Percentiles rank a stretch among this genome's conserved stretches.
Conservation (phyloP, 768 basidiomycete species). For the Suillus luteus region DNA sequence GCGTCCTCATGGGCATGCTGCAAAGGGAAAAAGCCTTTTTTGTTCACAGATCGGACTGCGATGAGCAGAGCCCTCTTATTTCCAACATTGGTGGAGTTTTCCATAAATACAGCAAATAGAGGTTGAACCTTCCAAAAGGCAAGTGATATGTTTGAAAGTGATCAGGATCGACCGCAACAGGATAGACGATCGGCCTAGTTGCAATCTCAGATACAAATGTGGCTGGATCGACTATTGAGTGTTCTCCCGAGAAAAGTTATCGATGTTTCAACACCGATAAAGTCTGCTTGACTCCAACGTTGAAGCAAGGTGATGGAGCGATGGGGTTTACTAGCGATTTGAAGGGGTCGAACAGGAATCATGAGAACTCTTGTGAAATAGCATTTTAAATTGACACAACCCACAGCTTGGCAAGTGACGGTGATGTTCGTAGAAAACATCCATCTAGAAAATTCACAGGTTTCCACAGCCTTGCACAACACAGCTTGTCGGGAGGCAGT, state of each 20-base stretch:
- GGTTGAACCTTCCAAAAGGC: neutral
- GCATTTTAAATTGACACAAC: neutral
- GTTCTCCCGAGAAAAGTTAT: neutral
- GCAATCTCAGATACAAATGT: neutral
- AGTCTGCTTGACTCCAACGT: neutral
- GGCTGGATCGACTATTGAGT: neutral
- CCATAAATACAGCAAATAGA: neutral
- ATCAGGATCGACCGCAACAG: neutral
- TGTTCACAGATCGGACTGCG: conserved; percentile 17
- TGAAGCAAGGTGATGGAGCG: neutral
- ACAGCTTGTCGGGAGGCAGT: neutral
- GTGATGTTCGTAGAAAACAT: neutral
- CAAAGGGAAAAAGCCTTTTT: conserved; percentile 9
- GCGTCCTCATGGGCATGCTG: conserved; percentile 21
- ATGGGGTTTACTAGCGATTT: neutral
- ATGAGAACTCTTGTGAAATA: neutral
- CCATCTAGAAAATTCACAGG: neutral
- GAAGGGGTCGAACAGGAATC: neutral
- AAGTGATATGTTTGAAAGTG: neutral
- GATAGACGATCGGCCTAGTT: neutral
- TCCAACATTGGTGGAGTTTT: conserved; percentile 6
- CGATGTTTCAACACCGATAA: neutral
- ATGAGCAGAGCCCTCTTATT: conserved; percentile 28
- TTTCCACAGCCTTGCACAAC: neutral
- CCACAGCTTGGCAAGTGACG: too few species aligned